phyloP scores from a whole-genome alignment of 2,329 filamentous ascomycete species.

The Tolypocladium sp. region DNA sequence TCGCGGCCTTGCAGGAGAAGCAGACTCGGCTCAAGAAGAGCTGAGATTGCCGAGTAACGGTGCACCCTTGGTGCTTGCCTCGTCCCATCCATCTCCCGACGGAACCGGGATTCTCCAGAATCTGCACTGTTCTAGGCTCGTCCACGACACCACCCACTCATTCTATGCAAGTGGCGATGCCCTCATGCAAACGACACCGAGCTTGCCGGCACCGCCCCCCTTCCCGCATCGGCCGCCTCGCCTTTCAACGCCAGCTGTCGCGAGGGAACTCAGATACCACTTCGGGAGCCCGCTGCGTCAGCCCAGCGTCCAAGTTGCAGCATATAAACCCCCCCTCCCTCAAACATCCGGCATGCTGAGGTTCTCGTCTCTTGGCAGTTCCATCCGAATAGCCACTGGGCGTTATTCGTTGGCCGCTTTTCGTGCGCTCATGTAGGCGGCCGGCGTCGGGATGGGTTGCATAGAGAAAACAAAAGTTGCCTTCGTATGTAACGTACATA shows the following conservation, averaged over 20 bases:
- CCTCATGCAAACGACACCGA: not conserved
- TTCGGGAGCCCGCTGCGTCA: not conserved
- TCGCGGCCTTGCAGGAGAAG: slow-evolving; percentile 13
- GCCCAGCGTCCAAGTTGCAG: not conserved
- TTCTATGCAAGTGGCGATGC: not conserved
- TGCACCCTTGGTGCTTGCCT: not conserved
- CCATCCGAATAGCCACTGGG: not conserved
- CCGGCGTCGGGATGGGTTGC: not conserved
- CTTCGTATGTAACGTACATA: not conserved
- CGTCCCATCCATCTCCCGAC: not conserved
- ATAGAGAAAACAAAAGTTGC: not conserved
- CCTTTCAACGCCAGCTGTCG: not conserved
- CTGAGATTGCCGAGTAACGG: slow-evolving; percentile 2
- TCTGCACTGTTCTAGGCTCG: not conserved
- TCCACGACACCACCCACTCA: no score
- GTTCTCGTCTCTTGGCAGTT: not conserved
- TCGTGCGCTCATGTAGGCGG: not conserved
- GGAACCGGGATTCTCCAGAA: no score
- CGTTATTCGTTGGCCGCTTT: not conserved
- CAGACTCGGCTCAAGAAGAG: slow-evolving; percentile 10
- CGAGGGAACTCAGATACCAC: not conserved
- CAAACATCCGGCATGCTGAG: not conserved
- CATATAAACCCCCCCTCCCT: no score
- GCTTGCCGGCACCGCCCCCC: not conserved
- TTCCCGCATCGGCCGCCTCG: not conserved